Evolutionary conservation across 2,329 filamentous ascomycete species (phyloP).

Genomic region (Grosmannia huntii): DNA sequence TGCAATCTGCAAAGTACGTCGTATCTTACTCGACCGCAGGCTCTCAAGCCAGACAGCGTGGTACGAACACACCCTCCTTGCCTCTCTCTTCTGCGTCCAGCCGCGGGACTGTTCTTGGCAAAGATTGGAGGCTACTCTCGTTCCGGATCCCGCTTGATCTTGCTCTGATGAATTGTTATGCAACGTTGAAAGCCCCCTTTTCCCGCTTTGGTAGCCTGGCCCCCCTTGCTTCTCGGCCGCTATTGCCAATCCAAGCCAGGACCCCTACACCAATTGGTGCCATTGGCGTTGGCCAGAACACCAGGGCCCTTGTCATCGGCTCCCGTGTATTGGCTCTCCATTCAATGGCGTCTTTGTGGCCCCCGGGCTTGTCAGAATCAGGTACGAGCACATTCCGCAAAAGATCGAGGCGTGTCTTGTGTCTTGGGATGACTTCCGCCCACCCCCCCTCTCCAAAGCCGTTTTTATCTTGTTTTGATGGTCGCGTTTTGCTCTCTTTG

Average conservation of each 20-base stretch:
- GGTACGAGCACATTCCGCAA: neutral
- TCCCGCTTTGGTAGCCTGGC: neutral
- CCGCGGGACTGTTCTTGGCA: neutral
- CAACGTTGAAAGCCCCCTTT: neutral
- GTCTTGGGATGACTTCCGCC: neutral
- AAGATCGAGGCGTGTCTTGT: neutral
- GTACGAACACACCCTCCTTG: neutral
- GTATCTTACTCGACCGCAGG: neutral
- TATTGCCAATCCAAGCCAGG: neutral
- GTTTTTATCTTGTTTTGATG: neutral
- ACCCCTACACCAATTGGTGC: neutral
- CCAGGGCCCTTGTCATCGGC: neutral
- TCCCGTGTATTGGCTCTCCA: neutral
- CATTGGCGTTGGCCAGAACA: neutral
- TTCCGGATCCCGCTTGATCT: neutral
- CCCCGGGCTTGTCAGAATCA: neutral
- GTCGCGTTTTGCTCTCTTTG: neutral
- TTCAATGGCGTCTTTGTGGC: neutral
- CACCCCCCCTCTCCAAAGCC: neutral
- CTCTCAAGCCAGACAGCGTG: neutral
- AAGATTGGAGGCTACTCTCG: neutral
- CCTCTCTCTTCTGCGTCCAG: neutral
- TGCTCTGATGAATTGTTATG: neutral
- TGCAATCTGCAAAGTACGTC: neutral
- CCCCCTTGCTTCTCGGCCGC: neutral